phyloP scores from a whole-genome alignment of 2,329 filamentous ascomycete genomes.

The Trichocomaceae sp. region DNA sequence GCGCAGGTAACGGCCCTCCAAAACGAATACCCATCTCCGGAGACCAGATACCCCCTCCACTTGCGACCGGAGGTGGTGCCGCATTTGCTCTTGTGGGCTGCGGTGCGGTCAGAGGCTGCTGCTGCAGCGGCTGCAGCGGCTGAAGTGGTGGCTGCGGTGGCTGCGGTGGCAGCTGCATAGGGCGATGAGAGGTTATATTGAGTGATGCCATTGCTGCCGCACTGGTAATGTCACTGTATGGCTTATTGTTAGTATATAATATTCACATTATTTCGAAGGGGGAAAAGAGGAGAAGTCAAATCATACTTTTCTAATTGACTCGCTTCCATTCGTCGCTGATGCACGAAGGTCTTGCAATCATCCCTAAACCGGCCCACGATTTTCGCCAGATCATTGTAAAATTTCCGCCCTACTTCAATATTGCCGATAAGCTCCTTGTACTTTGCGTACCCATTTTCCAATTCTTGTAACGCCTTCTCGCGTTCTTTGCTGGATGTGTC shows the following conservation, averaged over 20 bases:
- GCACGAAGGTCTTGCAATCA: constrained; percentile 68
- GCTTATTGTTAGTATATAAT: not conserved
- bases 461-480: constrained; percentile 74
- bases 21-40: constrained; percentile 79
- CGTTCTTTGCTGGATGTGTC: constrained; percentile 65
- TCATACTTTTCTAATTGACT: constrained; percentile 67
- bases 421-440: constrained; percentile 96
- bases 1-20: constrained; percentile 28
- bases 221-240: constrained; percentile 49
- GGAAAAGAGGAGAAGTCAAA: not conserved
- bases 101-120: constrained; percentile 41
- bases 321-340: constrained; percentile 73
- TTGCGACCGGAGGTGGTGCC: constrained; percentile 48
- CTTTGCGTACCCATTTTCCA: constrained; percentile 89
- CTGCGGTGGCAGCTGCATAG: constrained; percentile 33
- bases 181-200: constrained; percentile 38
- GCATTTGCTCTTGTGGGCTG: constrained; percentile 38
- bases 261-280: not conserved
- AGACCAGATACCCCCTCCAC: constrained; percentile 60
- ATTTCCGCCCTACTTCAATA: constrained; percentile 83
- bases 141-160: constrained; percentile 29
- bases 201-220: constrained; percentile 51
- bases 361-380: constrained; percentile 83
- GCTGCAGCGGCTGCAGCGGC: constrained; percentile 30
- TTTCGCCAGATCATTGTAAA: constrained; percentile 91